A percentile compares a stretch with the other conserved stretches of the same genome.
phyloP scores from a whole-genome alignment of 2,329 filamentous ascomycete genomes.

The Pseudogymnoascus verrucosus region DNA sequence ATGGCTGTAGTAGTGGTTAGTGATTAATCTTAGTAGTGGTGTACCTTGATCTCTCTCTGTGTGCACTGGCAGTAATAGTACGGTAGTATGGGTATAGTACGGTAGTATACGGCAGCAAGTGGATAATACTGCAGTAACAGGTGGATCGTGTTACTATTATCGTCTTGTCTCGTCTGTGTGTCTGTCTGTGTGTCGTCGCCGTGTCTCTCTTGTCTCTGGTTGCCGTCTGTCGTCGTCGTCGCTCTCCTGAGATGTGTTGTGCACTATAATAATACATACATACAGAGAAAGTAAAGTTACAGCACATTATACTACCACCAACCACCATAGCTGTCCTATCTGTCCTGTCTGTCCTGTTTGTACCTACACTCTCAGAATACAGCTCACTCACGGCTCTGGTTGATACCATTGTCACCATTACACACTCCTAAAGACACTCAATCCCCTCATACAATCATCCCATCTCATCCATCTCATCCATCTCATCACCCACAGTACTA shows the following conservation, averaged over 20 bases:
- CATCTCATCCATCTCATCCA: neutral
- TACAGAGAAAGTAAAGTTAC: no score
- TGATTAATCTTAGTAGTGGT: neutral
- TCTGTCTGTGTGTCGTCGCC: neutral
- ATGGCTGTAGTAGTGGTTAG: neutral
- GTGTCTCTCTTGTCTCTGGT: neutral
- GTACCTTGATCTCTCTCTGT: no score
- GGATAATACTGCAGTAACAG: neutral
- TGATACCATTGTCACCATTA: neutral
- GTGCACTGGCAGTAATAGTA: no score
- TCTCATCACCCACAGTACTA: neutral
- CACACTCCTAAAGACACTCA: neutral
- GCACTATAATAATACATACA: no score
- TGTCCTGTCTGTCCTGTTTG: no score
- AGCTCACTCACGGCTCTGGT: neutral
- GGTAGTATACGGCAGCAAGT: no score
- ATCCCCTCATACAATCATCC: neutral
- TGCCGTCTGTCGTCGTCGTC: neutral
- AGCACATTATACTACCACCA: neutral
- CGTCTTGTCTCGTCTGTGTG: neutral
- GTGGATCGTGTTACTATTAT: neutral
- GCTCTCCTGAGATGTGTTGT: neutral
- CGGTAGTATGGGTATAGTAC: no score
- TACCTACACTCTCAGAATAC: no score
- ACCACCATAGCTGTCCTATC: no score